These are phyloP conservation scores for Dryas octopetala DNA, from an alignment of 306 rosid genomes.

Conservation along the genomic window DNA sequence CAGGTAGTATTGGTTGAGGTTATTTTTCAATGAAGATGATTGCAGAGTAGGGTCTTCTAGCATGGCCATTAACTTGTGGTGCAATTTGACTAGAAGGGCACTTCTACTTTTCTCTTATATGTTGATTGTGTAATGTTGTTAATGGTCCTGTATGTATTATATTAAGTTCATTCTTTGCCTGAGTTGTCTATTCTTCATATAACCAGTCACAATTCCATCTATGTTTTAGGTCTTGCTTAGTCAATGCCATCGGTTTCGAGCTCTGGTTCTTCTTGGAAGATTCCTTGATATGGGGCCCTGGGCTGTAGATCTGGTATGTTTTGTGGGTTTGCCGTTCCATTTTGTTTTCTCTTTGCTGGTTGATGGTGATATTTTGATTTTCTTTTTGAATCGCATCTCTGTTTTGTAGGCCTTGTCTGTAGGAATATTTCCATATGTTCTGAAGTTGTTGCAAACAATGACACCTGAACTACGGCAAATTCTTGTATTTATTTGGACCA, in stretches of 20 bases:
- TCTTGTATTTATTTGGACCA: constrained; percentile 98
- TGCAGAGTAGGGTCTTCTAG: neutral
- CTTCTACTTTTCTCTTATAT: neutral
- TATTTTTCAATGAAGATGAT: neutral
- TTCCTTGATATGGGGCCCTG: constrained; percentile 99
- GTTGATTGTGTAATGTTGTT: neutral
- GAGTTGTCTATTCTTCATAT: constrained; percentile 20
- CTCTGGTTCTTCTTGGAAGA: constrained; percentile 91
- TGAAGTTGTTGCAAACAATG: constrained; percentile 91
- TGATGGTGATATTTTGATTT: constrained; percentile 12
- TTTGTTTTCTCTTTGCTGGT: constrained; percentile 13
- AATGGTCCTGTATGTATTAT: neutral
- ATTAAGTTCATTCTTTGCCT: neutral
- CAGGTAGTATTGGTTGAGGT: neutral
- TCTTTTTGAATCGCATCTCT: constrained; percentile 22
- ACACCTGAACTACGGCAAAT: constrained; percentile 92
- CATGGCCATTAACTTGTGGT: neutral
- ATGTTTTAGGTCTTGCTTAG: constrained; percentile 85
- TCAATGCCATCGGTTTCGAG: constrained; percentile 90
- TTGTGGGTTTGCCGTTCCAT: constrained; percentile 3
- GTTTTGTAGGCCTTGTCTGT: constrained; percentile 80
- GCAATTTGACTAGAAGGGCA: neutral
- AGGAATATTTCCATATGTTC: constrained; percentile 96
- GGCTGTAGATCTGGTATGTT: constrained; percentile 95
- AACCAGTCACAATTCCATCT: constrained; percentile 17